Conservation (phyloP, 2,329 filamentous ascomycete species). For the Paecilomyces fulvus region DNA sequence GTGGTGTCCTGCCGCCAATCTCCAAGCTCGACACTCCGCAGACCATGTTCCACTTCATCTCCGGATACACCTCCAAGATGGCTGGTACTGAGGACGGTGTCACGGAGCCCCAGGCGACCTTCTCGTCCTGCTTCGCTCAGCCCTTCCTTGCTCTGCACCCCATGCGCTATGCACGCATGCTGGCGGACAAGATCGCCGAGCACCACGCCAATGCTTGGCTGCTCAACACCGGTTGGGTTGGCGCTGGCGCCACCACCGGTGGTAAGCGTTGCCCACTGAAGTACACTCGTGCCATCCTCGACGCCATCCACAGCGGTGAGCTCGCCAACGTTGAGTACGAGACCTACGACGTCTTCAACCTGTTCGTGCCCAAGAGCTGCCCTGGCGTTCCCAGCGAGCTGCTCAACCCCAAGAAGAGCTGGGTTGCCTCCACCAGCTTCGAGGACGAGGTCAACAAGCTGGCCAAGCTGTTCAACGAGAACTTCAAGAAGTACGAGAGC, state of each 20-base stretch:
- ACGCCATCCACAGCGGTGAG: conserved; percentile 95
- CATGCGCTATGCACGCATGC: conserved; percentile 98
- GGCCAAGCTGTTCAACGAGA: conserved; percentile 81
- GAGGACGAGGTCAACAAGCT: conserved; percentile 83
- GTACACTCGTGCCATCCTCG: conserved; percentile 96
- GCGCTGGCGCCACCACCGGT: conserved; percentile 79
- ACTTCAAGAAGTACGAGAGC: conserved; percentile 91
- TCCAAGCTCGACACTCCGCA: conserved; percentile 91
- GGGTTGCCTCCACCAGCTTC: conserved; percentile 80
- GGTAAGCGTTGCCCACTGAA: conserved; percentile 97
- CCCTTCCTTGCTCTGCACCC: conserved; percentile 98
- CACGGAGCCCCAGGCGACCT: conserved; percentile 94
- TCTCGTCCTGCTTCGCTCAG: conserved; percentile 98
- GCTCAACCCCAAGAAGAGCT: conserved; percentile 87
- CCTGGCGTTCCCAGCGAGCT: conserved; percentile 82
- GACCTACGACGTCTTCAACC: conserved; percentile 93
- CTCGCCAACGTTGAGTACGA: conserved; percentile 91
- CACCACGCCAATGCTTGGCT: conserved; percentile 97
- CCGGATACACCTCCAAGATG: conserved; percentile 99
- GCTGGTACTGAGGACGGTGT: conserved; percentile 96
- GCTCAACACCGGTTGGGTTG: conserved; percentile 96
- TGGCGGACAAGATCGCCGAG: conserved; percentile 92
- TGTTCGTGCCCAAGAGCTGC: conserved; percentile 88
- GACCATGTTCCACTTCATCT: conserved; percentile 99
- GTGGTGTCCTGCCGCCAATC: conserved; percentile 94